phyloP scores from a whole-genome alignment of 768 basidiomycete species.

The Leccinum ochraceum region DNA sequence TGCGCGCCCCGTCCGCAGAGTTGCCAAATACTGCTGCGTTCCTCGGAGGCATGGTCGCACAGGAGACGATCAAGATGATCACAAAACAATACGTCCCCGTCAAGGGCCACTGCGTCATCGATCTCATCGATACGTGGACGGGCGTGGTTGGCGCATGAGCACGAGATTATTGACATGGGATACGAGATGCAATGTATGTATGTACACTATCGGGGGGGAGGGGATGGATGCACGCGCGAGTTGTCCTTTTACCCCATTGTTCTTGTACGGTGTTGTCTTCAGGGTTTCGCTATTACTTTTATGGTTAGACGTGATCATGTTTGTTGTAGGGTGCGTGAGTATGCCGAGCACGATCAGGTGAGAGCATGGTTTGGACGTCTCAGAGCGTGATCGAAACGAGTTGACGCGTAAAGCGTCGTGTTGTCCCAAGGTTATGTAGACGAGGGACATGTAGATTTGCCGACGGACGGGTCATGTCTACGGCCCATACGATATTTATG shows the following conservation, averaged over 20 bases:
- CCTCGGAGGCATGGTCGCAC: slow-evolving; percentile 90
- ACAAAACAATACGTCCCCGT: slow-evolving; percentile 95
- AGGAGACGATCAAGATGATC: slow-evolving; percentile 96
- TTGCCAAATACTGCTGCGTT: slow-evolving; percentile 93
- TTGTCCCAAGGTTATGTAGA: neutral
- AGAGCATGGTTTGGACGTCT: neutral
- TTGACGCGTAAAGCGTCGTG: slow-evolving; percentile 15
- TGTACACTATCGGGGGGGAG: neutral
- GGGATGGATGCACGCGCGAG: neutral
- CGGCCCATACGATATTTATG: too few relatives aligned
- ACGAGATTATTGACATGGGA: neutral
- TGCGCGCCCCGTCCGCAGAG: slow-evolving; percentile 78
- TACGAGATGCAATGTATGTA: neutral
- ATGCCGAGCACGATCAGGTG: neutral
- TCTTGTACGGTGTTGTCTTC: neutral
- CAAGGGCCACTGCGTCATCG: slow-evolving; percentile 80
- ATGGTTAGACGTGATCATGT: slow-evolving; percentile 9
- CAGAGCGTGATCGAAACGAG: neutral
- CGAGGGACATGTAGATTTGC: too few relatives aligned
- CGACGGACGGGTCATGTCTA: neutral
- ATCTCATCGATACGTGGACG: slow-evolving; percentile 81
- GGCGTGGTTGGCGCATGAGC: slow-evolving; percentile 45
- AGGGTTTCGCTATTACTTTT: neutral
- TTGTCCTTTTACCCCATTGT: neutral
- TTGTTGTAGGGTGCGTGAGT: slow-evolving; percentile 12